Evolutionary conservation across 2,329 filamentous ascomycete genomes (phyloP).

Genomic region (Neopestalotiopsis sp.): DNA sequence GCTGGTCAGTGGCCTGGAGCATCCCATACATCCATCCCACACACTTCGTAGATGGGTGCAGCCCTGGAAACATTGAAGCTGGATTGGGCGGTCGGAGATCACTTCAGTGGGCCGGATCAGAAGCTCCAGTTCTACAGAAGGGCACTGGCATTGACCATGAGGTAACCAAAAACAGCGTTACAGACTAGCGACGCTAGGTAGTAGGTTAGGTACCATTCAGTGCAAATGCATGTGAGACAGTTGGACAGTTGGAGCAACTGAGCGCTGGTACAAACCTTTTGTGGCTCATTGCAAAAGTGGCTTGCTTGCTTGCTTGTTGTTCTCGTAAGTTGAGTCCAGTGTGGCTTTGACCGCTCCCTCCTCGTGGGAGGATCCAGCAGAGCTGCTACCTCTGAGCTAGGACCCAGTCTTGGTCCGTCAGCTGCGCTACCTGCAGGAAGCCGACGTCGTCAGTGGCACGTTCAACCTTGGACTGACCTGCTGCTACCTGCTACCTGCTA

Average conservation of each 20-base stretch:
- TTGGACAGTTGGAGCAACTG: not conserved
- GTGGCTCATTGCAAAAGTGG: not conserved
- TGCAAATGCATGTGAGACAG: not conserved
- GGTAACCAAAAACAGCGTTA: not conserved
- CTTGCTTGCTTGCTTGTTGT: not conserved
- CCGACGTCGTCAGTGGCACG: slow-evolving; percentile 12
- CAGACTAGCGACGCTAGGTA: not conserved
- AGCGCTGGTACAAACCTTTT: not conserved
- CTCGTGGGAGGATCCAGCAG: no score
- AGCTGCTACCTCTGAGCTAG: not conserved
- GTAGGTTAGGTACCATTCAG: not conserved
- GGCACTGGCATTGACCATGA: not conserved
- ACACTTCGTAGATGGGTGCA: no score
- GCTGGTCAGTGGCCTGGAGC: not conserved
- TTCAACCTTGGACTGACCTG: not conserved
- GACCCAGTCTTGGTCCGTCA: not conserved
- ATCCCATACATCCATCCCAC: not conserved
- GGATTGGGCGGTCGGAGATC: not conserved
- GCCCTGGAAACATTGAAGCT: not conserved
- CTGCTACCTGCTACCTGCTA: not conserved
- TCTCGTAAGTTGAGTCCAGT: not conserved
- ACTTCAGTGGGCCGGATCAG: not conserved
- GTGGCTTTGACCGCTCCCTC: not conserved
- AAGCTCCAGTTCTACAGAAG: not conserved
- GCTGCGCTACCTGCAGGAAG: slow-evolving; percentile 5